Evolutionary conservation across 1,284 basidiomycete genomes (phyloP).

Genomic region (Phenoliferia sp.): DNA sequence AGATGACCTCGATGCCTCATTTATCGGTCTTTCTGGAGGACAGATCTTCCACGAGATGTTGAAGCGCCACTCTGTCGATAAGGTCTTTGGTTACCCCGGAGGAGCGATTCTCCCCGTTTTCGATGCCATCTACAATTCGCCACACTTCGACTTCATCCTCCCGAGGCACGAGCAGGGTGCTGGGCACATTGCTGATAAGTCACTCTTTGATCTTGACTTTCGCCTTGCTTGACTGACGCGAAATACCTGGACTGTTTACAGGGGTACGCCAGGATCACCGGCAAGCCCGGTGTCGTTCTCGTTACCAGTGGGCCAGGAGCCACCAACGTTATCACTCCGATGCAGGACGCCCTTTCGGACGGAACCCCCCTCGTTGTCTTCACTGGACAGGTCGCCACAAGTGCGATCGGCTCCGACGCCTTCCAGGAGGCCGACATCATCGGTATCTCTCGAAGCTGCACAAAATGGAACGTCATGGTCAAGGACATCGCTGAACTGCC

Average conservation of each 20-base stretch:
- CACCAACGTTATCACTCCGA: conserved; percentile 94
- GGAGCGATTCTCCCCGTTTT: conserved; percentile 92
- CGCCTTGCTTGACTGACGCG: neutral
- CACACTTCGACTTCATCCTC: conserved; percentile 91
- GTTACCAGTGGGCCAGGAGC: conserved; percentile 97
- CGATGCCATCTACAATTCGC: conserved; percentile 94
- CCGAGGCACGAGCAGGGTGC: conserved; percentile 97
- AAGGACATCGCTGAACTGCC: conserved; percentile 95
- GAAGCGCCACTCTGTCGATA: conserved; percentile 91
- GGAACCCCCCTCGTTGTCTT: conserved; percentile 94
- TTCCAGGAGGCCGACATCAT: conserved; percentile 98
- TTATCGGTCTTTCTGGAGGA: conserved; percentile 91
- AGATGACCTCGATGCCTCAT: conserved; percentile 47
- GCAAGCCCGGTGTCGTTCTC: conserved; percentile 94
- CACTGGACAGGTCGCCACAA: conserved; percentile 94
- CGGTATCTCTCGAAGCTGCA: conserved; percentile 93
- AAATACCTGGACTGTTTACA: neutral
- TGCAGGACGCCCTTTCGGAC: conserved; percentile 95
- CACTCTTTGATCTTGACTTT: conserved; percentile 40
- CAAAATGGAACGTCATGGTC: conserved; percentile 99
- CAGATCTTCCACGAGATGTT: conserved; percentile 99
- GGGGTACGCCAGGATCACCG: conserved; percentile 94
- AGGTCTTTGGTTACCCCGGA: conserved; percentile 96
- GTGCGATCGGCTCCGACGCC: conserved; percentile 93
- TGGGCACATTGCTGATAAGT: conserved; percentile 73